Base-by-base conservation (phyloP, 2,329 filamentous ascomycete genomes). In the Verticillium nonalfalfae region DNA sequence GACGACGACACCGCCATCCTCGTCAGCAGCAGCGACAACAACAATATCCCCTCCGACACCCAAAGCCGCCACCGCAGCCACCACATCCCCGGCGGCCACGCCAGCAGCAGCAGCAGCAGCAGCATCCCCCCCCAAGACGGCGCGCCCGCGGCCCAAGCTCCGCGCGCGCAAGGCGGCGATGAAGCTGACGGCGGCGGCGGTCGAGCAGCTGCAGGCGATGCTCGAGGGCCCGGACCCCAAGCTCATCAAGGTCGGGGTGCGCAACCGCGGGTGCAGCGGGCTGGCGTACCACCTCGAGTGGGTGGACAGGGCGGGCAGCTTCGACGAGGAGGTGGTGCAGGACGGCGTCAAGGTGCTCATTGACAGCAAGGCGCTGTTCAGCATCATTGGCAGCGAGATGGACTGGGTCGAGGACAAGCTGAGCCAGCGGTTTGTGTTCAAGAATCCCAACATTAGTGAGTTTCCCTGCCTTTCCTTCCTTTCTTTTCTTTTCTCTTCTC, bases 301-400 rank as follows among this genome's bases (percentile, higher is more conserved):
- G 69, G 94, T 98, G 58, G 93, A 98, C 69, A 93, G 93, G 80
- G 85, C 94, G 0, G 92, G 88, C 4, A 81, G 85, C 40, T 94
- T 98, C 69, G 95, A 99, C 70, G 95, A 99, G 75, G 83, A 88
- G 59, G 92, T 99, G 1, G 93, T 96, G 72, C 95, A 99, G 74
- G 95, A 98, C 70, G 95, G 94, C 0, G 94, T 99, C 61, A 94
- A 91, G 76, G 94, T 99, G 38, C 75, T 98, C 73, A 95, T 99
- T 61, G 95, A 99, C 75, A 96, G 91, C 81, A 98, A 97, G 80
- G 95, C 95, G 52, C 79, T 99, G 58, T 93, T 99, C 74, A 98
- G 94, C 75, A 98, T 99, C 60, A 97, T 99, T 69, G 95, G 95
- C 5, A 97, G 90, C 72, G 94, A 98, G 78, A 99, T 99, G 95